phyloP scores from a whole-genome alignment of 169 alveolate genomes.

The Eimeria maxima region DNA sequence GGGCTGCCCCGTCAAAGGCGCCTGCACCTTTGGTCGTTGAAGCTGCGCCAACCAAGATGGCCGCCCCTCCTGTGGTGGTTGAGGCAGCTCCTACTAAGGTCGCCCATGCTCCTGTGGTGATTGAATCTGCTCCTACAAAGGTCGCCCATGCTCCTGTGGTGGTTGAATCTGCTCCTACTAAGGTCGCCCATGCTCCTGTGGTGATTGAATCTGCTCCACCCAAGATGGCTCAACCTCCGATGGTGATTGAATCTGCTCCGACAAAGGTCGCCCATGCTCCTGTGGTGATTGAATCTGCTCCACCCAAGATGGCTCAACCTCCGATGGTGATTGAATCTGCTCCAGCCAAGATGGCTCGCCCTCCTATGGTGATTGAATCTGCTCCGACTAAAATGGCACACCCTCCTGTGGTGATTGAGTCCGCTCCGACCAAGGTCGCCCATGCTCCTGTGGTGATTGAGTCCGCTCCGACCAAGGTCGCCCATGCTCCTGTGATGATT shows the following conservation, averaged over 20 bases:
- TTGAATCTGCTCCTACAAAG: conserved; percentile 23
- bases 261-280: conserved; percentile 31
- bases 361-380: conserved; percentile 6
- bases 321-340: conserved; percentile 50
- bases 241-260: conserved; percentile 18
- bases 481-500: conserved; percentile 48
- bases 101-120: conserved; percentile 50
- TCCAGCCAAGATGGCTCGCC: background rate
- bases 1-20: background rate
- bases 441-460: conserved; percentile 55
- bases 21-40: conserved; percentile 53
- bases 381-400: conserved; percentile 19
- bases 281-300: background rate
- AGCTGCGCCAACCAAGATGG: background rate
- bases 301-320: background rate
- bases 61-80: background rate
- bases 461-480: conserved; percentile 10
- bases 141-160: background rate
- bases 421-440: conserved; percentile 29
- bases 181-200: conserved; percentile 58
- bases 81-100: conserved; percentile 21
- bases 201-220: conserved; percentile 24
- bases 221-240: background rate
- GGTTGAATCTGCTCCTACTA: background rate
- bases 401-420: conserved; percentile 10